A percentile compares a stretch with the other conserved stretches of the same genome.
phyloP scores from a whole-genome alignment of 1,139 yeast species.

The Nakaseomyces glabratus region DNA sequence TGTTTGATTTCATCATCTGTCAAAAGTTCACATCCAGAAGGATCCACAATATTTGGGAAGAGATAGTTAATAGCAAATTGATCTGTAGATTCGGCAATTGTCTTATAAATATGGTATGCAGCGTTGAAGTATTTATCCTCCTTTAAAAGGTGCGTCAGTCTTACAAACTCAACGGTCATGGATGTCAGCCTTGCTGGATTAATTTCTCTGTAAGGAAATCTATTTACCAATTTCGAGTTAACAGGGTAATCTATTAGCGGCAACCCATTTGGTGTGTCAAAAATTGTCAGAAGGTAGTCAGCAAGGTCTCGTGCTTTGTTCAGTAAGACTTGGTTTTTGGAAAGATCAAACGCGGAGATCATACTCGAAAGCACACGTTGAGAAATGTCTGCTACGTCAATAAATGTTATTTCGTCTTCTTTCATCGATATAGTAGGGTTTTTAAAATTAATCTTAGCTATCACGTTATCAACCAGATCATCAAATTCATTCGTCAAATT shows the following conservation, averaged over 20 bases:
- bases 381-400: constrained; percentile 66
- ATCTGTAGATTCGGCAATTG: constrained; percentile 32
- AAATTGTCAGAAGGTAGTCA: constrained; percentile 58
- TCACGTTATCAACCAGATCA: constrained; percentile 41
- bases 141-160: constrained; percentile 58
- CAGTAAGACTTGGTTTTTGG: constrained; percentile 46
- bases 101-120: constrained; percentile 37
- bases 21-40: constrained; percentile 40
- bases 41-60: constrained; percentile 39
- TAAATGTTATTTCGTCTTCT: constrained; percentile 25
- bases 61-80: constrained; percentile 35
- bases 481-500: constrained; percentile 46
- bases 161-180: constrained; percentile 58
- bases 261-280: constrained; percentile 58
- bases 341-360: constrained; percentile 58
- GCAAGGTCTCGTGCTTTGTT: constrained; percentile 56
- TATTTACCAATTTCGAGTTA: constrained; percentile 39
- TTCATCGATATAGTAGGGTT: constrained; percentile 27
- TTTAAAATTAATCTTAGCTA: constrained; percentile 40
- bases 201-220: constrained; percentile 40
- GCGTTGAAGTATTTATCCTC: constrained; percentile 43
- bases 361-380: constrained; percentile 68
- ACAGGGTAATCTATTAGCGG: constrained; percentile 60
- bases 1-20: constrained; percentile 25
- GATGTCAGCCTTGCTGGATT: constrained; percentile 63